These are phyloP conservation scores for Colletotrichum sp. DNA, from an alignment of 2,329 filamentous ascomycete genomes.

Conservation along the genomic window DNA sequence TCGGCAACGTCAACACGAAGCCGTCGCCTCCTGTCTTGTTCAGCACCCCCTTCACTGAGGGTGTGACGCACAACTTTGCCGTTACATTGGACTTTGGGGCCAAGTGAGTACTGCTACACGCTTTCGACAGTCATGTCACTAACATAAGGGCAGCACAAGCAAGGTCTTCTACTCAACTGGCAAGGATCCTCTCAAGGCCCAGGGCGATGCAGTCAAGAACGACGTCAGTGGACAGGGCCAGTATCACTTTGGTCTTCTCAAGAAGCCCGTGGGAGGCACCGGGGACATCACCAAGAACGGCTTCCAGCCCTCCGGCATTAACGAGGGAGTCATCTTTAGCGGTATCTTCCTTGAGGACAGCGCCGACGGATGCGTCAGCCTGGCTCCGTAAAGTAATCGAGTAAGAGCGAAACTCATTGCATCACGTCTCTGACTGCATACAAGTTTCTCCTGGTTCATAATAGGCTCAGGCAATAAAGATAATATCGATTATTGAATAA, in stretches of 20 bases:
- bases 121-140: background rate
- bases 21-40: conserved; percentile 47
- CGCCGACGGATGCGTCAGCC: conserved; percentile 23
- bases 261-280: conserved; percentile 55
- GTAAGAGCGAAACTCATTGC: background rate
- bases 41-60: conserved; percentile 51
- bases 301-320: conserved; percentile 50
- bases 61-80: conserved; percentile 67
- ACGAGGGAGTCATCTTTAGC: conserved; percentile 58
- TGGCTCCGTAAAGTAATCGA: background rate
- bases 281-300: conserved; percentile 51
- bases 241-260: conserved; percentile 66
- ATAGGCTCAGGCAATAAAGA: background rate
- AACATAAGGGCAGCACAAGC: conserved; percentile 46
- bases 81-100: conserved; percentile 60
- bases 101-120: conserved; percentile 44
- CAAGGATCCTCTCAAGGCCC: conserved; percentile 45
- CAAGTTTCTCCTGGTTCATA: background rate
- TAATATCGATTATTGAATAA: background rate
- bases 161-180: conserved; percentile 62
- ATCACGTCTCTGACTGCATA: background rate
- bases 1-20: conserved; percentile 49
- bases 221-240: conserved; percentile 62
- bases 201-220: conserved; percentile 51
- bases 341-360: conserved; percentile 60